phyloP scores from a whole-genome alignment of 495 filamentous ascomycete genomes.

The Chaetomium cochliodes region DNA sequence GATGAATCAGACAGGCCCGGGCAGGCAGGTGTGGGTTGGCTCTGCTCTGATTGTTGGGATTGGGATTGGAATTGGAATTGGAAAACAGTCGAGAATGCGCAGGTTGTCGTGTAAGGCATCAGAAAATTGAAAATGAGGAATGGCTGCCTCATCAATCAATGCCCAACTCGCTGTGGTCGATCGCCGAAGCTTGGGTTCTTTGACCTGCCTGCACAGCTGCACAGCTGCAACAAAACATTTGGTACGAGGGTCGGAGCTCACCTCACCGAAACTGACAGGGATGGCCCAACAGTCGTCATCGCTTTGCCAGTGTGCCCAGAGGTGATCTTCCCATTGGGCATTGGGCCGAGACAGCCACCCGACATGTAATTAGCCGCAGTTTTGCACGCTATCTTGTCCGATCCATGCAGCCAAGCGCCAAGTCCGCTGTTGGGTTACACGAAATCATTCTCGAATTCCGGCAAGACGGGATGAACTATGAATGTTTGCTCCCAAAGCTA shows the following conservation, averaged over 20 bases:
- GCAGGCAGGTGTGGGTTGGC: not conserved
- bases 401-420: not conserved
- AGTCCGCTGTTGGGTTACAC: not conserved
- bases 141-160: not conserved
- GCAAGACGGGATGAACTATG: not conserved
- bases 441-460: not conserved
- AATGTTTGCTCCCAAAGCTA: not conserved
- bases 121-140: not conserved
- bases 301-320: constrained; percentile 25
- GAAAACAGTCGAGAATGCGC: not conserved
- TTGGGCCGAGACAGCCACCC: not conserved
- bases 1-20: not conserved
- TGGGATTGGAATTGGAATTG: too few relatives aligned
- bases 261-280: constrained; percentile 21
- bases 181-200: not conserved
- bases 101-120: not conserved
- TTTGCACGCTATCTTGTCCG: too few relatives aligned
- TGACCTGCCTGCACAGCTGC: too few relatives aligned
- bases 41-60: not conserved
- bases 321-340: constrained; percentile 3
- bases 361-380: constrained; percentile 19
- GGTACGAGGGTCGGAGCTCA: constrained; percentile 22
- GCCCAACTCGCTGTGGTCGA: not conserved
- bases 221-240: constrained; percentile 11
- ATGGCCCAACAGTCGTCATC: constrained; percentile 34